Evolutionary conservation across 225 moss, liverwort and hornwort genomes (phyloP), one percentile per base, ranked within the genome.

Genomic region (Lunularia cruciata): DNA sequence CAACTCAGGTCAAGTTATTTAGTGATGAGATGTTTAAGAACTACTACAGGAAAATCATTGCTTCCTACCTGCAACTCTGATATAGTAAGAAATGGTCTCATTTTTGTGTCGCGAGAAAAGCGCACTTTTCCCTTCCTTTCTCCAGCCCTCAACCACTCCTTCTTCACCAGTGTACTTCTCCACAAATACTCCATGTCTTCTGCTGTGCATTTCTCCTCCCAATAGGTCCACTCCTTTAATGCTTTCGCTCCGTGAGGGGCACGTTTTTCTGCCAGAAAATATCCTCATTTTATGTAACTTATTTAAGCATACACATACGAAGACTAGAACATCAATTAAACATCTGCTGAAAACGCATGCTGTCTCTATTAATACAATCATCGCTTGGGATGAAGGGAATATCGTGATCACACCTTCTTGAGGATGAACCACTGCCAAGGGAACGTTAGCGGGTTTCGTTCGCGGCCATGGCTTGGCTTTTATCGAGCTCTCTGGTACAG

Each of bases 41-140:
- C n/a, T n/a, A n/a, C n/a, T n/a, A 54, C 3, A 12, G 54, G 4
- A 28, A 54, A 25, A 25, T 27, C 10, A 53, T 3, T 7, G 26
- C 25, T 25, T 20, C 49, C 4, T 47, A 92, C 96, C 93, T 89
- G 93, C 31, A 98, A 53, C 78, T 98, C 98, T 46, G 83, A 82
- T 56, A 76, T 80, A 25, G 91, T 98, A 55, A 98, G 69, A 79
- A 90, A 93, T 72, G 98, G 93, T 53, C 85, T 82, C 10, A 82
- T 70, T 71, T 82, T 86, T 45, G 79, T 75, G 76, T 91, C 91
- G 8, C 98, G 89, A 74, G 98, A 93, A 70, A 98, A 93, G 51
- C 98, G 88, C 67, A 98, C 98, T 84, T 89, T 85, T 33, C 93
- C 93, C 83, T 48, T 81, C 71, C 48, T 86, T 79, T 98, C 93